These are phyloP conservation scores for Erysimum cheiri DNA, from an alignment of 441 rosid genomes.

Conservation along the genomic window DNA sequence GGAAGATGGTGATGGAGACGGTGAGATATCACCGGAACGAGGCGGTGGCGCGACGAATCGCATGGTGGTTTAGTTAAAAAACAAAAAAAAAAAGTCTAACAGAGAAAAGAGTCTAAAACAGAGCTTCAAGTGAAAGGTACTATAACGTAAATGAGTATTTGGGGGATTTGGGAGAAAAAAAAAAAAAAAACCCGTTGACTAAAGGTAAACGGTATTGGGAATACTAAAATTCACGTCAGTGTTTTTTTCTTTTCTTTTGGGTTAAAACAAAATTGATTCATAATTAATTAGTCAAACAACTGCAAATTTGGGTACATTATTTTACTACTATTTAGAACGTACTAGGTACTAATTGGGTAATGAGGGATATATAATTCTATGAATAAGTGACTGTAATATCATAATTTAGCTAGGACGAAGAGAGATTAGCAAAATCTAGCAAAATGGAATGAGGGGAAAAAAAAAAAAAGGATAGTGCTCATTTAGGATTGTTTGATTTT, in stretches of 20 bases:
- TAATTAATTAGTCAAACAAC: constrained; percentile 2
- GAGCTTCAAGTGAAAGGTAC: constrained; percentile 35
- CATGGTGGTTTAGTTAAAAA: constrained; percentile 29
- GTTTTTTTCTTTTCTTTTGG: neutral
- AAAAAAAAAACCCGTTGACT: constrained; percentile 38
- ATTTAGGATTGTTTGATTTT: constrained; percentile 42
- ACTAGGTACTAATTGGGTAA: neutral
- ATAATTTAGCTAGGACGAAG: neutral
- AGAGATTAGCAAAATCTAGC: constrained; percentile 31
- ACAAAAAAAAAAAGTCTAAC: neutral
- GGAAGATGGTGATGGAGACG: constrained; percentile 21
- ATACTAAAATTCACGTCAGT: constrained; percentile 40
- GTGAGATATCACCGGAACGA: constrained; percentile 29
- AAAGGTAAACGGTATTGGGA: constrained; percentile 40
- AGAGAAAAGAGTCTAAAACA: constrained; percentile 31
- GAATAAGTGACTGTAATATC: neutral
- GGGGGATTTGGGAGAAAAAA: neutral
- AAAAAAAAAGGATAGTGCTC: constrained; percentile 17
- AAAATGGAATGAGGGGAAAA: constrained; percentile 10
- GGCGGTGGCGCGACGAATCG: constrained; percentile 40
- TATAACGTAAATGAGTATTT: constrained; percentile 35
- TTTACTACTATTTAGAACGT: too few species aligned
- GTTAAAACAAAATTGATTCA: neutral
- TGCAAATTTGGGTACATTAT: neutral
- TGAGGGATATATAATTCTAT: neutral